Base-by-base conservation (phyloP, 495 filamentous ascomycete species). In the Xylaria telfairii region DNA sequence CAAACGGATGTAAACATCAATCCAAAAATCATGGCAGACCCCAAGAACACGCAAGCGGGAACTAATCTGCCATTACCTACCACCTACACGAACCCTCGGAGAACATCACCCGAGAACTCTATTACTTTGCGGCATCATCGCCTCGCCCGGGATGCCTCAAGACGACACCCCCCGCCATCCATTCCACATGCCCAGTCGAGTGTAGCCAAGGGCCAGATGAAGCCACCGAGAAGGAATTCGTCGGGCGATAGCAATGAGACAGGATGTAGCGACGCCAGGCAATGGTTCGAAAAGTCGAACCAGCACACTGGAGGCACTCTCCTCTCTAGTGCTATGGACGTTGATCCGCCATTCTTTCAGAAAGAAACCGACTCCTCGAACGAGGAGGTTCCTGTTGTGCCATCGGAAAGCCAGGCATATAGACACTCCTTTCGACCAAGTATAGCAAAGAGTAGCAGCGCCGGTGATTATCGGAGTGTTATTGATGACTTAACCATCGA, bases 401-500 rank as follows among this genome's bases (percentile, higher is more conserved):
- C 68, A 15, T 65, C 69, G 10, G 73, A 73, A 10, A 71, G 73
- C 53, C 72, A 73, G 6, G 63, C 71, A 0, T 79, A 73, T 53
- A 72, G 67, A 32, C 76, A 68, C 47, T 72, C 72, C 19, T 39
- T 60, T 13, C 75, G 77, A 21, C 72, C 76, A 5, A 62, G 75
- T 49, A 69, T 74, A 44, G 78, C 82, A 8, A 84, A 81, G 21
- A 86, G 87, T 60, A 87, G 82, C 68, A 87, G 85, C 49, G 84
- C 81, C 62, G 88, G 87, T 49, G 88, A 88, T 71, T 91, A 84
- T 67, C 82, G 90, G 60, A 88, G 88, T 70, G 89, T 93, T 41
- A 92, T 93, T 51, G 91, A 92, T 71, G 91, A 93, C 74, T 76
- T 93, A 63, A 93, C 91, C 0, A 80, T 92, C 42, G 89, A 91